Percentiles rank a stretch among this genome's conserved stretches.
These are phyloP conservation scores for Leccinum sublutescens DNA, from an alignment of 768 basidiomycete species.

Conservation along the genomic window DNA sequence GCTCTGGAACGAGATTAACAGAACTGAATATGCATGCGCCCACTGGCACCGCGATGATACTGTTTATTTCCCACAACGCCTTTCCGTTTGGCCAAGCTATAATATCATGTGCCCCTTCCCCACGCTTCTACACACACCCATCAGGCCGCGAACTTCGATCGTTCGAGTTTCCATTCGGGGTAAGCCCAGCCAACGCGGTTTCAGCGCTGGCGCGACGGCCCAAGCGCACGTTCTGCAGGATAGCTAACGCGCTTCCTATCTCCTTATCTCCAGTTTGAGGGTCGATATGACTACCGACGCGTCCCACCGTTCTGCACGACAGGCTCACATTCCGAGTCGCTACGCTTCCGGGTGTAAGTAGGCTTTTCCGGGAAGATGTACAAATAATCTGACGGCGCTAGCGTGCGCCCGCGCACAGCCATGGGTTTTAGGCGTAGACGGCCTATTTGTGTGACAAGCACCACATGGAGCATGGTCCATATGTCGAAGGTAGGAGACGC, in stretches of 20 bases:
- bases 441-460: not conserved
- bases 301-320: not conserved
- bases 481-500: not conserved
- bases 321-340: not conserved
- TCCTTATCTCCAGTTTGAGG: not conserved
- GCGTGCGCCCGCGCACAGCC: not conserved
- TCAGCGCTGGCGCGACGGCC: slow-evolving; percentile 5
- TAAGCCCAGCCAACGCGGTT: not conserved
- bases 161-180: slow-evolving; percentile 12
- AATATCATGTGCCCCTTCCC: not conserved
- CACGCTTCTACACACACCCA: slow-evolving; percentile 19
- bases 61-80: not conserved
- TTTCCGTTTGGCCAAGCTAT: slow-evolving; percentile 1
- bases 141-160: slow-evolving; percentile 7
- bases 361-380: not conserved
- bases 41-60: not conserved
- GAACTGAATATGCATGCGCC: not conserved
- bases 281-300: not conserved
- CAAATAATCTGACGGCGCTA: not conserved
- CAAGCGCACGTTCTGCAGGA: slow-evolving; percentile 4
- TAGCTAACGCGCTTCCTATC: not conserved
- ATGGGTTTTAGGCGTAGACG: not conserved
- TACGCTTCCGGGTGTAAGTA: not conserved
- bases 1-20: not conserved
- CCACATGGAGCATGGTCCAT: not conserved